Base-by-base conservation (phyloP, 2,329 filamentous ascomycete species). In the Cadophora luteo-olivacea region DNA sequence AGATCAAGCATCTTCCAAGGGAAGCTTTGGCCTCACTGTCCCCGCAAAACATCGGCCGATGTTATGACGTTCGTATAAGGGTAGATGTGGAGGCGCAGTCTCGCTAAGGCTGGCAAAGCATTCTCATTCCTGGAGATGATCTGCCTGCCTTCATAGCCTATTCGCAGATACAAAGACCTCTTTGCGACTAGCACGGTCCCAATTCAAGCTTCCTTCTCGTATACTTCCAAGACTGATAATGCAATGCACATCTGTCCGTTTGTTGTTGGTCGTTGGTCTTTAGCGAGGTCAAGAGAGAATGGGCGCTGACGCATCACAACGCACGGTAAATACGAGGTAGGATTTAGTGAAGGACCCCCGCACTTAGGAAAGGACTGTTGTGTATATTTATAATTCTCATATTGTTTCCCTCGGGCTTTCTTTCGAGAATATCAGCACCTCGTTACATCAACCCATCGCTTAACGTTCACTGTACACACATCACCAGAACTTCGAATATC, bases 291-390 rank as follows among this genome's bases (percentile, higher is more conserved):
- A 38, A 45, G 57, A 60, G n/a, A 25, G 19, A 9, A 25, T 12
- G 19, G 36, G 22, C 19, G 57, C 57, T 60, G 57, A 60, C 57
- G 57, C 57, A 60, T 41, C 55, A 58, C 32, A 8, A 58, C n/a
- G 33, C n/a, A 58, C 38, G 19, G n/a, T 60, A 25, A 60, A 60
- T 60, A 60, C 57, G 57, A 60, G 57, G 57, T 60, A 25, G 57
- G 57, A 60, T 25, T 25, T 36, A 45, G 0, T 45, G 36, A 25
- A 22, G 36, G 4, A 41, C 29, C 57, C 57, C 57, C 57, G 36
- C 57, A 60, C 29, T 29, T 45, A 19, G n/a, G 19, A 24, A 58
- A 1, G 22, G 2, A 58, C 33, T 14, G 22, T 9, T 24, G 19
- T 8, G 9, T 19, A 14, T 36, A 16, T 16, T 60, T 60, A 22